Evolutionary conservation across 2,329 filamentous ascomycete genomes (phyloP).

Genomic region (Elsinoe arachidis): DNA sequence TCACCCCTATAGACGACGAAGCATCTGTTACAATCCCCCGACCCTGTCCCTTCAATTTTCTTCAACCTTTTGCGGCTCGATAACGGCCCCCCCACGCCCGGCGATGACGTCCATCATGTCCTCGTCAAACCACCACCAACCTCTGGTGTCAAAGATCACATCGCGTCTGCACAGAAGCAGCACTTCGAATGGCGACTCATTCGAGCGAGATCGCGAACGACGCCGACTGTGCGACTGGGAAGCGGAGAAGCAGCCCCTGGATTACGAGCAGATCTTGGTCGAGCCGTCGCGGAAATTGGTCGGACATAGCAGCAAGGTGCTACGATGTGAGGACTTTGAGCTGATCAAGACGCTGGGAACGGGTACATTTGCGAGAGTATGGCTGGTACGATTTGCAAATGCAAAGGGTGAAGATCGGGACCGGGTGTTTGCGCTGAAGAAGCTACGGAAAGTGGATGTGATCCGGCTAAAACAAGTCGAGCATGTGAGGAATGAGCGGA

Average conservation of each 20-base stretch:
- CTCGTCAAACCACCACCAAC: constrained; percentile 10
- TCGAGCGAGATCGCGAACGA: constrained; percentile 41
- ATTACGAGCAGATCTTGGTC: constrained; percentile 34
- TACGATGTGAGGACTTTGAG: constrained; percentile 55
- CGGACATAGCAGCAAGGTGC: constrained; percentile 38
- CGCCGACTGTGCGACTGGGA: constrained; percentile 39
- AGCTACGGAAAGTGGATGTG: constrained; percentile 58
- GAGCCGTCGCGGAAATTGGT: constrained; percentile 38
- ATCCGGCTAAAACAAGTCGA: constrained; percentile 80
- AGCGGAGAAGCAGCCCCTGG: constrained; percentile 35
- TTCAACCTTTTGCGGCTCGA: background rate
- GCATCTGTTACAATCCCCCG: constrained; percentile 1
- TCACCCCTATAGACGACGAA: background rate
- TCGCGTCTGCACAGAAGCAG: constrained; percentile 29
- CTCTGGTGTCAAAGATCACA: constrained; percentile 26
- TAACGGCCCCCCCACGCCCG: background rate
- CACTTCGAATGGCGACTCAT: constrained; percentile 20
- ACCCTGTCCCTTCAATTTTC: background rate
- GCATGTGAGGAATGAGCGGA: constrained; percentile 75
- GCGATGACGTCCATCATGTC: constrained; percentile 14
- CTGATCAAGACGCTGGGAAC: constrained; percentile 69
- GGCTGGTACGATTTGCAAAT: constrained; percentile 60
- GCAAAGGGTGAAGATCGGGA: constrained; percentile 44
- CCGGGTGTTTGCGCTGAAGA: constrained; percentile 74
- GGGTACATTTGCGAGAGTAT: constrained; percentile 77